phyloP scores from a whole-genome alignment of 1,284 basidiomycete species.

The Fomitopsis palustris region DNA sequence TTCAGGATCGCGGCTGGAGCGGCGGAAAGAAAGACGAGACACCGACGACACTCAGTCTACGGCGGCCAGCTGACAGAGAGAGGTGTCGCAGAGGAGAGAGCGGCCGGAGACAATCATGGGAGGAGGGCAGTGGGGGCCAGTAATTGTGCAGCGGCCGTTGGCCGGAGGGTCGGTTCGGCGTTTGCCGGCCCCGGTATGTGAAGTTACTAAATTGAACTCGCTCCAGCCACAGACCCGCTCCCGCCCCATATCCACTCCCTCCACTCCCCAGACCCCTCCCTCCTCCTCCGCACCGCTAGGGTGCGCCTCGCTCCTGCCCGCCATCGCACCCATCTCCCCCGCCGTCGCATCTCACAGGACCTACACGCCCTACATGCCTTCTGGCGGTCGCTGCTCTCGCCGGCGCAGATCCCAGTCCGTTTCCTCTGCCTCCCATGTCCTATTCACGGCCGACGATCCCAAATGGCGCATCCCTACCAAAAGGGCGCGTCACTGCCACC shows the following conservation, averaged over 20 bases:
- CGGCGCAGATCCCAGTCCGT: slow-evolving; percentile 56
- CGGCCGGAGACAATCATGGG: background rate
- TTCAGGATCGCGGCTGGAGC: background rate
- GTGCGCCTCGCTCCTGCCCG: background rate
- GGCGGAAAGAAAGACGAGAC: background rate
- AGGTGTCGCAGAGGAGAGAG: background rate
- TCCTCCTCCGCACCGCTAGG: background rate
- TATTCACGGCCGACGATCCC: slow-evolving; percentile 29
- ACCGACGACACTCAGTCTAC: background rate
- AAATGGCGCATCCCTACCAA: slow-evolving; percentile 43
- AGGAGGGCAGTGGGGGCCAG: background rate
- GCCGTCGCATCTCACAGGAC: background rate
- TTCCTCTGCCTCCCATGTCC: slow-evolving; percentile 39
- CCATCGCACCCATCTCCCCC: background rate
- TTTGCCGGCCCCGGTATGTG: background rate
- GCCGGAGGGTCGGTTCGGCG: background rate
- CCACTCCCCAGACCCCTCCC: background rate
- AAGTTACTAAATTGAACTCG: background rate
- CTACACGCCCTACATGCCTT: slow-evolving; percentile 33
- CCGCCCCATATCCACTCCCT: background rate
- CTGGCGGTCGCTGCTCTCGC: slow-evolving; percentile 33
- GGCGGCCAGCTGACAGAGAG: background rate
- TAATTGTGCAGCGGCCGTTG: slow-evolving; percentile 2
- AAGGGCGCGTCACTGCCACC: slow-evolving; percentile 40
- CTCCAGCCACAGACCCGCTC: background rate